Conservation (phyloP, 1,284 basidiomycete genomes). For the Trichosporon inkin region DNA sequence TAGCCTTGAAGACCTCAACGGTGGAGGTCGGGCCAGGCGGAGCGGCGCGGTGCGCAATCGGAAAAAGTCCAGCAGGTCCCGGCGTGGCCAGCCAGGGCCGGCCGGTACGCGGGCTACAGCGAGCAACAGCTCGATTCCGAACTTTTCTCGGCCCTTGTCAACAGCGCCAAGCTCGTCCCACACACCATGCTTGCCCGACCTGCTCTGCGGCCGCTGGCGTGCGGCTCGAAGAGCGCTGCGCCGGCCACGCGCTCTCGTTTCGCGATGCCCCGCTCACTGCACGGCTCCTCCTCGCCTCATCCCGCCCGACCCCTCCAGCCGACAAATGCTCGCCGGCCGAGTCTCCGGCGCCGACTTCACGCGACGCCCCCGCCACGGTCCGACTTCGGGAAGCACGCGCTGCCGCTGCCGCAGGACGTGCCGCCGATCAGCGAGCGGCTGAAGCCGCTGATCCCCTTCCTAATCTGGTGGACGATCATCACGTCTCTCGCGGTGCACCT, state of each 20-base stretch:
- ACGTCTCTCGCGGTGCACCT: conserved; percentile 46
- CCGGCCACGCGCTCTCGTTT: background rate
- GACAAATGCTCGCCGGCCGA: background rate
- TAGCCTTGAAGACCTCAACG: background rate
- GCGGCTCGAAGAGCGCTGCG: background rate
- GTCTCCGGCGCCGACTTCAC: background rate
- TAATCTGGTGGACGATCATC: conserved; percentile 48
- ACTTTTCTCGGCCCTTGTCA: conserved; percentile 1
- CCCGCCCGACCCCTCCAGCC: background rate
- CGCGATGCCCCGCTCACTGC: background rate
- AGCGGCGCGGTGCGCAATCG: conserved; percentile 1
- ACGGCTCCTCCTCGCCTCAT: background rate
- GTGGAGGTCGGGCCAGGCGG: conserved; percentile 5
- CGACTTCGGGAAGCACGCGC: background rate
- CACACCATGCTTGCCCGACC: background rate
- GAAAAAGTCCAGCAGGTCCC: conserved; percentile 9
- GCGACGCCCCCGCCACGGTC: background rate
- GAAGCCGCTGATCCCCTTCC: conserved; percentile 43
- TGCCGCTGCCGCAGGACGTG: conserved; percentile 8
- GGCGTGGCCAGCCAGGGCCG: background rate
- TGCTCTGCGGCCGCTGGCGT: background rate
- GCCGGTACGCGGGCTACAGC: background rate
- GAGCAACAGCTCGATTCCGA: background rate
- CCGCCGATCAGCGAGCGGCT: conserved; percentile 44
- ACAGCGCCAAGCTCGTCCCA: background rate